Evolutionary conservation across 163 green algal species (phyloP).

Genomic region (Scenedesmus sp.): DNA sequence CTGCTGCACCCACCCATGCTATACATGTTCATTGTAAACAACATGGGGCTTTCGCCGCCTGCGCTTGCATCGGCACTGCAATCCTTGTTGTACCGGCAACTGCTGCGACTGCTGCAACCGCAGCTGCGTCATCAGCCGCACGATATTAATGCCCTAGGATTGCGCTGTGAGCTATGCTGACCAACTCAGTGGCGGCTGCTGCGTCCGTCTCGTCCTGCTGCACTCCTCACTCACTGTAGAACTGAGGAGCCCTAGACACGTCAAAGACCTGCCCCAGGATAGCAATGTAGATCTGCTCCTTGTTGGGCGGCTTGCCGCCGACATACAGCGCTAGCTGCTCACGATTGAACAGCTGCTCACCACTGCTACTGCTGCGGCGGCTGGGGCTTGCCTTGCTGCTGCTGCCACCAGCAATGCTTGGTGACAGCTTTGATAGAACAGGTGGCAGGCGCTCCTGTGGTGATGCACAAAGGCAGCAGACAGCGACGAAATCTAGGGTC

Average conservation of each 20-base stretch:
- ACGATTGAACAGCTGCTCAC: slow-evolving; percentile 44
- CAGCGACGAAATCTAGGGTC: background rate
- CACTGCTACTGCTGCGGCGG: background rate
- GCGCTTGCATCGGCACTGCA: too few relatives aligned
- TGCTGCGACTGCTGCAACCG: background rate
- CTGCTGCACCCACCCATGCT: background rate
- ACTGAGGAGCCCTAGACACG: slow-evolving; percentile 59
- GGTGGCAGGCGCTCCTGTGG: background rate
- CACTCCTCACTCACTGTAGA: slow-evolving; percentile 64
- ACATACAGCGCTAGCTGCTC: slow-evolving; percentile 55
- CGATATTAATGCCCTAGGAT: too few relatives aligned
- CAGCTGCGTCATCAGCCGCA: too few relatives aligned
- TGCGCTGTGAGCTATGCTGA: too few relatives aligned
- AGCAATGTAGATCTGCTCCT: slow-evolving; percentile 56
- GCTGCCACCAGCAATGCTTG: background rate
- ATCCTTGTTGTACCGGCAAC: background rate
- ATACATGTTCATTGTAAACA: too few relatives aligned
- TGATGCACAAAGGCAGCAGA: background rate
- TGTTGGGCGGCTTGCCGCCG: slow-evolving; percentile 22
- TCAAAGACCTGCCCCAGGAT: slow-evolving; percentile 74
- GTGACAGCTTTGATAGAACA: background rate
- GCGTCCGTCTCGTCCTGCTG: too few relatives aligned
- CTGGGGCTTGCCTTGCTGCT: background rate
- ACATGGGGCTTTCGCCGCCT: too few relatives aligned
- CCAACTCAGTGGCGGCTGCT: background rate